A percentile compares a stretch with the other conserved stretches of the same genome.
Conservation (phyloP, 257 asterid genomes). For the Lantana camara region DNA sequence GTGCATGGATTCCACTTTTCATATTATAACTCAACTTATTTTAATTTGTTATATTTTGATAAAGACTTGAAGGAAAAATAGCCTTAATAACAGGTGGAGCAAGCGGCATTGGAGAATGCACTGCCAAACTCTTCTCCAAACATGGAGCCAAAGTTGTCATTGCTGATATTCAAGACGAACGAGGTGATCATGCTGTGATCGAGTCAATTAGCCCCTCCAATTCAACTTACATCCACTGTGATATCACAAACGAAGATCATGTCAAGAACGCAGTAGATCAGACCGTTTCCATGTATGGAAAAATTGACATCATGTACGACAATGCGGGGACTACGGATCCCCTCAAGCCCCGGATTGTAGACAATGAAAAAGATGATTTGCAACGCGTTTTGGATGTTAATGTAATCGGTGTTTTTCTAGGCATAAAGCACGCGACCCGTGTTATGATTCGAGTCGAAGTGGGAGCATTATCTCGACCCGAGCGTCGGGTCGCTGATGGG, state of each 20-base stretch:
- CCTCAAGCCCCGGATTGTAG: conserved; percentile 33
- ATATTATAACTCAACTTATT: too few relatives aligned
- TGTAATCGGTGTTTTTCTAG: conserved; percentile 46
- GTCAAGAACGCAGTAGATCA: conserved; percentile 41
- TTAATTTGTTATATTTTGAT: too few relatives aligned
- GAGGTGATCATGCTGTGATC: conserved; percentile 39
- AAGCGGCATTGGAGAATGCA: conserved; percentile 62
- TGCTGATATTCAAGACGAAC: conserved; percentile 53
- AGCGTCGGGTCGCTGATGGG: conserved; percentile 35
- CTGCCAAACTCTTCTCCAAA: conserved; percentile 43
- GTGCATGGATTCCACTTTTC: too few relatives aligned
- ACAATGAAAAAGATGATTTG: conserved; percentile 33
- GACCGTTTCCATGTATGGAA: conserved; percentile 42
- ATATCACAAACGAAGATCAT: conserved; percentile 54
- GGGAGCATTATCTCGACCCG: conserved; percentile 46
- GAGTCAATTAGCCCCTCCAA: conserved; percentile 36
- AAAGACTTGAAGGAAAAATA: conserved; percentile 64
- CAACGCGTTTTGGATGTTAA: conserved; percentile 44
- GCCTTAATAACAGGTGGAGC: conserved; percentile 68
- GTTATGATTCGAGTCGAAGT: conserved; percentile 44
- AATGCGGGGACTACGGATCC: conserved; percentile 49
- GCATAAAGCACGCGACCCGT: conserved; percentile 56
- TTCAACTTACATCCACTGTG: conserved; percentile 48
- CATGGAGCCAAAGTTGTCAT: conserved; percentile 68
- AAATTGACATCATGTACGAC: conserved; percentile 63